Conservation (phyloP, 306 rosid species). For the Begonia masoniana region DNA sequence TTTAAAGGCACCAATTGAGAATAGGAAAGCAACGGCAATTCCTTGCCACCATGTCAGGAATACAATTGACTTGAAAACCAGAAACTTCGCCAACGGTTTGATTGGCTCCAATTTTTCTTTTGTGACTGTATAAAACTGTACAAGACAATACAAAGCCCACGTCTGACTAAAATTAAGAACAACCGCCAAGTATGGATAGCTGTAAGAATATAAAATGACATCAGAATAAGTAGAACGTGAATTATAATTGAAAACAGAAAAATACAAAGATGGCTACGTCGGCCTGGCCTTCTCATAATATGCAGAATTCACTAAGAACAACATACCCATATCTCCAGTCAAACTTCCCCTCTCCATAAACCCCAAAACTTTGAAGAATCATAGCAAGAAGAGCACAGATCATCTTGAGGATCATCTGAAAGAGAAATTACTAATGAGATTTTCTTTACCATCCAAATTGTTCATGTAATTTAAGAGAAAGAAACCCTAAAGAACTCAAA, state of each 20-base stretch:
- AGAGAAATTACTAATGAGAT: conserved; percentile 1
- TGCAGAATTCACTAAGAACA: background rate
- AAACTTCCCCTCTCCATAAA: conserved; percentile 94
- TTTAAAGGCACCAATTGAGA: conserved; percentile 70
- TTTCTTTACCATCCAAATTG: too few species aligned
- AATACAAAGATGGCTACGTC: too few species aligned
- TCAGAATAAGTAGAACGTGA: conserved; percentile 13
- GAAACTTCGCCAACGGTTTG: conserved; percentile 84
- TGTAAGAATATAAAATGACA: conserved; percentile 25
- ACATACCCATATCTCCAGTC: conserved; percentile 91
- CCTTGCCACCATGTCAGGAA: conserved; percentile 99
- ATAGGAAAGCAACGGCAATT: conserved; percentile 80
- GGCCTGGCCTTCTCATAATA: too few species aligned
- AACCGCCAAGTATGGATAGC: conserved; percentile 94
- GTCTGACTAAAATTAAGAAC: conserved; percentile 97
- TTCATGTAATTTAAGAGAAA: too few species aligned
- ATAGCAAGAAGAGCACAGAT: conserved; percentile 91
- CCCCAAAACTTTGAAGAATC: conserved; percentile 83
- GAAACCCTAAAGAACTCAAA: too few species aligned
- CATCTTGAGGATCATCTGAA: conserved; percentile 92
- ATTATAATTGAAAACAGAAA: background rate
- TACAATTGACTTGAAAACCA: conserved; percentile 79
- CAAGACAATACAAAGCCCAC: conserved; percentile 96
- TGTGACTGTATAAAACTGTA: conserved; percentile 85
- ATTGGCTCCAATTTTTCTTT: conserved; percentile 82